These are phyloP conservation scores for Candida loeiensis DNA, from an alignment of 805 yeast genomes.

Conservation along the genomic window DNA sequence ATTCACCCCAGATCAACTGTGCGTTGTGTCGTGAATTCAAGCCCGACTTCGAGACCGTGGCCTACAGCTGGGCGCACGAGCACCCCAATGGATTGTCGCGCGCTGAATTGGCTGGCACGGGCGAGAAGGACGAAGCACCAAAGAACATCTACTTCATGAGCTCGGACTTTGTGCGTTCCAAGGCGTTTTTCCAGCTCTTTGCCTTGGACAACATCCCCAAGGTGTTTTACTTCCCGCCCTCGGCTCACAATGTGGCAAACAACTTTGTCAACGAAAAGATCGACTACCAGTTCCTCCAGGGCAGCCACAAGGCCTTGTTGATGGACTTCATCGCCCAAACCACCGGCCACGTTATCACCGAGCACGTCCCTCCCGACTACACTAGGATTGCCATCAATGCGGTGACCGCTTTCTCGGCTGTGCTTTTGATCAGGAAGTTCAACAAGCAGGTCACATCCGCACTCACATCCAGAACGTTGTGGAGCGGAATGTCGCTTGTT, in stretches of 20 bases:
- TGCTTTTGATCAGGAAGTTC: conserved; percentile 26
- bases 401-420: conserved; percentile 28
- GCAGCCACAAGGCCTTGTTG: conserved; percentile 39
- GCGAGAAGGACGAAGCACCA: conserved; percentile 24
- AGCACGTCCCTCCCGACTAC: conserved; percentile 44
- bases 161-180: conserved; percentile 66
- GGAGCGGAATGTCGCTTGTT: conserved; percentile 71
- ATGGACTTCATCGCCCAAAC: conserved; percentile 30
- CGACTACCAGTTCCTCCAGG: conserved; percentile 47
- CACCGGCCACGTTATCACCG: conserved; percentile 33
- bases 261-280: conserved; percentile 24
- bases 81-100: conserved; percentile 45
- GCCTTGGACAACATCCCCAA: conserved; percentile 76
- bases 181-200: conserved; percentile 49
- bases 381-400: conserved; percentile 33
- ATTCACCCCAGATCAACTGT: conserved; percentile 72
- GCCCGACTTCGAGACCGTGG: conserved; percentile 62
- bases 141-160: conserved; percentile 60
- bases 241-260: conserved; percentile 30
- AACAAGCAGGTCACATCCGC: conserved; percentile 34
- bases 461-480: conserved; percentile 51
- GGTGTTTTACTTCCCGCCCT: conserved; percentile 58
- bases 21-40: conserved; percentile 64
- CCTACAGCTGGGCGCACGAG: conserved; percentile 51
- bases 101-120: conserved; percentile 26